Evolutionary conservation across 305 asterid genomes (phyloP).

Genomic region (Rubia tinctorum): DNA sequence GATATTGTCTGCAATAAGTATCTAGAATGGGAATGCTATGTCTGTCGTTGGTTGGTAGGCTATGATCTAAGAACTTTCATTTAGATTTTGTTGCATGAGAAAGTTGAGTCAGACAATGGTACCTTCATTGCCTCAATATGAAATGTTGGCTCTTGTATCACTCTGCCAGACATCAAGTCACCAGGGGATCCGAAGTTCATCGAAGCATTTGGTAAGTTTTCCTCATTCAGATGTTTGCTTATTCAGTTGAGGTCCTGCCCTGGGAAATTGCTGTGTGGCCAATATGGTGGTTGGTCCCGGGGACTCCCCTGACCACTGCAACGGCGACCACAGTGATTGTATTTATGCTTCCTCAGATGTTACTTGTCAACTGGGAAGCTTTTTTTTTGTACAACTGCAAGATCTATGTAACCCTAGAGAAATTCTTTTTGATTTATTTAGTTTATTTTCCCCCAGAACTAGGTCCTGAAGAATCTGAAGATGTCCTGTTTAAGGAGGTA

Average conservation of each 20-base stretch:
- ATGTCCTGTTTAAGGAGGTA: slow-evolving; percentile 29
- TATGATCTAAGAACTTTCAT: neutral
- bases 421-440: neutral
- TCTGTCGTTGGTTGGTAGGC: neutral
- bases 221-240: too few species aligned
- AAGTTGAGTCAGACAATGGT: neutral
- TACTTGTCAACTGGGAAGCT: too few species aligned
- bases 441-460: slow-evolving; percentile 18
- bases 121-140: slow-evolving; percentile 3
- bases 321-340: too few species aligned
- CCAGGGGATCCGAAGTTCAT: slow-evolving; percentile 76
- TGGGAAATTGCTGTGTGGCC: neutral
- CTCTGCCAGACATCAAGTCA: slow-evolving; percentile 75
- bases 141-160: slow-evolving; percentile 9
- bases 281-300: neutral
- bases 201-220: slow-evolving; percentile 90
- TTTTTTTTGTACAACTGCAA: neutral
- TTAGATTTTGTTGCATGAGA: slow-evolving; percentile 3
- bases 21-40: neutral
- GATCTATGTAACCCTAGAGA: neutral
- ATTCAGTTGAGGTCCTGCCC: too few species aligned
- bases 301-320: too few species aligned
- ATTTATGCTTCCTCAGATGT: too few species aligned
- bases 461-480: slow-evolving; percentile 27
- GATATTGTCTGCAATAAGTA: neutral